Evolutionary conservation across 441 rosid genomes (phyloP), one percentile per base, ranked within the genome.

Genomic region (Eugenia klotzschiana): DNA sequence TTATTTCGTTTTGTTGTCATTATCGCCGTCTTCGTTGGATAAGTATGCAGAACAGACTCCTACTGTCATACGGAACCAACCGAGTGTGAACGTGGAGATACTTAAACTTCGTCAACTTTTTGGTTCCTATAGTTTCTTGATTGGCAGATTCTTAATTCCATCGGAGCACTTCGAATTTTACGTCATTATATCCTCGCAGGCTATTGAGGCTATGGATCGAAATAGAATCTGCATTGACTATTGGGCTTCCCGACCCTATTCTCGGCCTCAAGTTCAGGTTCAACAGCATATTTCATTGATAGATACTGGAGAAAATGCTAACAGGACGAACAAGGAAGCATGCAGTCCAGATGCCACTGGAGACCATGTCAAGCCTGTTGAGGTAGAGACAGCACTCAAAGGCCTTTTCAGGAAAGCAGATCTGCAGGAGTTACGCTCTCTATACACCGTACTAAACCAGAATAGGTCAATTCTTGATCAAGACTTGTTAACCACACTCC

Each of bases 211-310:
- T 82, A 82, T 95, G 93, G 99, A 97, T 64, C 83, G 88, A 73
- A 90, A 89, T 87, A 90, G 99, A 86, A 94, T 97, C 80, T 96
- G 99, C 89, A 89, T 86, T 29, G 98, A 92, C 60, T 97, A 97
- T 83, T 97, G 99, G 99, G 96, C 93, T 55, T 93, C 94, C 40
- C 92, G 99, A 86, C 99, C 98, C 51, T 97, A 92, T 81, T 95
- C 98, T 18, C 90, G 99, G 82, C 97, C 94, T 64, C 98, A 90
- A 85, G 91, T 93, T 83, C 98, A 94, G 86, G 91, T 92, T 64
- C 92, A 92, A 58, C 94, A 86, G 79, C 91, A 87, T 83, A 81
- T 90, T 82, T 92, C 85, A 57, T 43, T 23, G 26, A 81, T 79
- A 64, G 87, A 79, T 58, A 84, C 80, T 82, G 89, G 86, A 69